Evolutionary conservation across 2,329 filamentous ascomycete genomes (phyloP), one percentile per base, ranked within the genome.

Genomic region (Penicillium psychrosexuale): DNA sequence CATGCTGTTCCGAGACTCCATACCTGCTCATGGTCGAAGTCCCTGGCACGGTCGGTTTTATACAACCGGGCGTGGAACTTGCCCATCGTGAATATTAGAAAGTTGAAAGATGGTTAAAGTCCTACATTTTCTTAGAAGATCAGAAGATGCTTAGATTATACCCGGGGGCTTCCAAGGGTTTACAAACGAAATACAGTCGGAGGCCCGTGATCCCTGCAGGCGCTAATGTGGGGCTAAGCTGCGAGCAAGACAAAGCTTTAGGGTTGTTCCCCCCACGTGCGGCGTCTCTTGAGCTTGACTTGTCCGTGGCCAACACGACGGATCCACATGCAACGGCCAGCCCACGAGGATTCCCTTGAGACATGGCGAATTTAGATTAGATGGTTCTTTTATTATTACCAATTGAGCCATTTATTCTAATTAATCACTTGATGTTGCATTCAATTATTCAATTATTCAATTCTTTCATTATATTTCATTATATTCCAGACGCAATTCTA

Each of bases 1-100:
- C 13, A 39, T 19, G 8, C 30, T 15, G n/a, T 8, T 13, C 6
- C 30, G 27, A n/a, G 12, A 27, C 3, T 36, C 24, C 50, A 13
- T 61, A 73, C 69, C 62, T 72, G 72, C 61, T 76, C 74, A 66
- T 76, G 74, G 43, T 76, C 74, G 51, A 77, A 77, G 51, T 76
- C 74, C 57, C 71, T 63, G 46, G 74, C 73, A 37, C 74, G 72
- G 57, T 76, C 74, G 53, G 74, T 77, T 49, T 75, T 75, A 57
- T 77, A 77, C 49, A 76, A 61, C 51, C 72, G 61, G 33, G 65
- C 62, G 47, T 69, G 69, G 44, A 73, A 66, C 49, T 65, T 72
- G 51, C 67, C 65, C 71, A 75, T 73, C 5, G 8, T 60, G 51
- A 47, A 53, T 24, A 28, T 8, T 53, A 11, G 4, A 17, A 15